These are phyloP conservation scores for Lanmaoa pseudosensibilis DNA, from an alignment of 768 basidiomycete genomes.

Conservation along the genomic window DNA sequence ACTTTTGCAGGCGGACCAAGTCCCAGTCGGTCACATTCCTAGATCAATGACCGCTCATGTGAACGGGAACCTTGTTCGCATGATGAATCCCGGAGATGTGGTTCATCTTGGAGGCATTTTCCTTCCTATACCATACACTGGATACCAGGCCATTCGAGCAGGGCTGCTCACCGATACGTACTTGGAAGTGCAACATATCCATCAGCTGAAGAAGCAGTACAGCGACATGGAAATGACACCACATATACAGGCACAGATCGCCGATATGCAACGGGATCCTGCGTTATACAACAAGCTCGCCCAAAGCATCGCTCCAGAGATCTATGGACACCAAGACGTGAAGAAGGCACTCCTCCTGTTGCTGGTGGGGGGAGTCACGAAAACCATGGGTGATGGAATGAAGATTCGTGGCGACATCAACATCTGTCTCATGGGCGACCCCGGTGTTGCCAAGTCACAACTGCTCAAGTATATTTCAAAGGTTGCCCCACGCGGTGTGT, in stretches of 20 bases:
- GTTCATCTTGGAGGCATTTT: conserved; percentile 96
- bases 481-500: conserved; percentile 95
- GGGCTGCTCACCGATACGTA: conserved; percentile 97
- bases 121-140: conserved; percentile 96
- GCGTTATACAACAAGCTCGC: conserved; percentile 87
- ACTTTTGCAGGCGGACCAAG: conserved; percentile 83
- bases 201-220: conserved; percentile 98
- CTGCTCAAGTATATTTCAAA: conserved; percentile 97
- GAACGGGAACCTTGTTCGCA: conserved; percentile 83
- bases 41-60: conserved; percentile 98
- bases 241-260: conserved; percentile 69
- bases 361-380: conserved; percentile 94
- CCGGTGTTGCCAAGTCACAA: conserved; percentile 98
- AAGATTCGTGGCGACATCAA: conserved; percentile 98
- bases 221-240: conserved; percentile 91
- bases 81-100: conserved; percentile 94
- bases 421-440: conserved; percentile 98
- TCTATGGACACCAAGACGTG: conserved; percentile 95
- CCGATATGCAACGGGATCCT: conserved; percentile 68
- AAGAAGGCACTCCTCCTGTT: conserved; percentile 94
- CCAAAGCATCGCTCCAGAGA: conserved; percentile 95
- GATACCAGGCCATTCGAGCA: conserved; percentile 94
- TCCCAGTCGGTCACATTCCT: conserved; percentile 98
- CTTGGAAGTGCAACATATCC: conserved; percentile 85
- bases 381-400: conserved; percentile 95